Percentiles rank a stretch among this genome's conserved stretches.
Evolutionary conservation across 345 rosid species (phyloP).

Genomic region (Hypericum perforatum): DNA sequence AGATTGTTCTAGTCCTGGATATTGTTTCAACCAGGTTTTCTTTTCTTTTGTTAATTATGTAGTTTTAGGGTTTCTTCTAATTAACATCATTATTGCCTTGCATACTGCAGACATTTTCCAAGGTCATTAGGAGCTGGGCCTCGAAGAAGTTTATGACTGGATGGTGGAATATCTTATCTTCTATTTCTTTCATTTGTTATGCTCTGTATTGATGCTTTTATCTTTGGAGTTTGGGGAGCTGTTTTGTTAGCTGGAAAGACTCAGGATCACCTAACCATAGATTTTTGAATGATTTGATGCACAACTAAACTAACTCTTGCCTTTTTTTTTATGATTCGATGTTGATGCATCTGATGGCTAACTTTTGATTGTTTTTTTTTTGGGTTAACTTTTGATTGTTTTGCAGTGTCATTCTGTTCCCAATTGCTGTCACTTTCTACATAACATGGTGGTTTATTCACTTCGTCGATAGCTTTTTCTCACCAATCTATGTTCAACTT

Average conservation of each 20-base stretch:
- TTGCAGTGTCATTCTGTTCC: conserved; percentile 92
- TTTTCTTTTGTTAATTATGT: conserved; percentile 12
- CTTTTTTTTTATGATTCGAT: not conserved
- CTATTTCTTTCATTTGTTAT: conserved; percentile 9
- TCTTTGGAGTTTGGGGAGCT: not conserved
- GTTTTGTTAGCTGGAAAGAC: too few relatives aligned
- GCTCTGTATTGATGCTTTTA: not conserved
- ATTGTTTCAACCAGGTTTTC: too few relatives aligned
- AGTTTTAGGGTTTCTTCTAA: conserved; percentile 10
- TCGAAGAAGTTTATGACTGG: conserved; percentile 99
- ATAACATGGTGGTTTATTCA: conserved; percentile 99
- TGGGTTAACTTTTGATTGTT: too few relatives aligned
- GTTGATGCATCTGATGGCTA: not conserved
- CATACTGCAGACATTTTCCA: conserved; percentile 66
- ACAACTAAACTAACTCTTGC: not conserved
- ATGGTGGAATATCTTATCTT: conserved; percentile 41
- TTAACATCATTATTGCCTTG: conserved; percentile 6
- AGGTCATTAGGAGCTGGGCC: conserved; percentile 93
- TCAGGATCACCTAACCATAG: too few relatives aligned
- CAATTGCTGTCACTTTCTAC: conserved; percentile 90
- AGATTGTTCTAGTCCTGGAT: too few relatives aligned
- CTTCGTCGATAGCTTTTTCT: conserved; percentile 96
- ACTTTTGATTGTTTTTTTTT: too few relatives aligned
- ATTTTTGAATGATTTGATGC: too few relatives aligned
- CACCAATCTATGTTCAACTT: conserved; percentile 85